Evolutionary conservation across 208 protist genomes (phyloP).

Genomic region (Trypanosoma lewisi): DNA sequence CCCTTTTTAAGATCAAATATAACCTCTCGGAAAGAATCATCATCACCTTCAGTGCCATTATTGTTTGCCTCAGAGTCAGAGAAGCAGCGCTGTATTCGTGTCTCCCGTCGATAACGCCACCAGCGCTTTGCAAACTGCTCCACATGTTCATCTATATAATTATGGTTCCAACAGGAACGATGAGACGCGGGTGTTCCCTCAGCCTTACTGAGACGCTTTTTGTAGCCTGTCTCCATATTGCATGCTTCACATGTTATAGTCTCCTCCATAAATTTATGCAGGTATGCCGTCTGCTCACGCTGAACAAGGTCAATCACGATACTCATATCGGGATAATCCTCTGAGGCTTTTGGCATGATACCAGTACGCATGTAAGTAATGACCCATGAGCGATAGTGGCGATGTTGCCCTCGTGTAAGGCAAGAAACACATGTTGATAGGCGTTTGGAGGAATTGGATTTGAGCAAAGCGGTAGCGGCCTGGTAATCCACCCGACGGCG

Average conservation of each 20-base stretch:
- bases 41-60: neutral
- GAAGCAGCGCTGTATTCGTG: conserved; percentile 27
- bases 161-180: conserved; percentile 34
- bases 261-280: conserved; percentile 40
- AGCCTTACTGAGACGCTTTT: conserved; percentile 2
- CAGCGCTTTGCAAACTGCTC: conserved; percentile 34
- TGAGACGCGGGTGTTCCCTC: neutral
- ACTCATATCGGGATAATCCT: conserved; percentile 43
- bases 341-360: conserved; percentile 15
- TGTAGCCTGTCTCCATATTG: conserved; percentile 20
- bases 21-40: conserved; percentile 15
- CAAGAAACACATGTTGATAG: conserved; percentile 54
- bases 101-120: conserved; percentile 29
- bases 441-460: conserved; percentile 21
- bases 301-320: conserved; percentile 46
- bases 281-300: conserved; percentile 47
- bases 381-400: conserved; percentile 45
- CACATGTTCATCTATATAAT: conserved; percentile 37
- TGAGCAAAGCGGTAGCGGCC: conserved; percentile 20
- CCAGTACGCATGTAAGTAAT: conserved; percentile 30
- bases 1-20: conserved; percentile 17
- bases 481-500: conserved; percentile 49
- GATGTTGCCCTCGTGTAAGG: conserved; percentile 65
- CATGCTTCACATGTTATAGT: conserved; percentile 21
- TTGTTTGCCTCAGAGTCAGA: neutral